Evolutionary conservation across 495 filamentous ascomycete species (phyloP).

Genomic region (Podospora comata): DNA sequence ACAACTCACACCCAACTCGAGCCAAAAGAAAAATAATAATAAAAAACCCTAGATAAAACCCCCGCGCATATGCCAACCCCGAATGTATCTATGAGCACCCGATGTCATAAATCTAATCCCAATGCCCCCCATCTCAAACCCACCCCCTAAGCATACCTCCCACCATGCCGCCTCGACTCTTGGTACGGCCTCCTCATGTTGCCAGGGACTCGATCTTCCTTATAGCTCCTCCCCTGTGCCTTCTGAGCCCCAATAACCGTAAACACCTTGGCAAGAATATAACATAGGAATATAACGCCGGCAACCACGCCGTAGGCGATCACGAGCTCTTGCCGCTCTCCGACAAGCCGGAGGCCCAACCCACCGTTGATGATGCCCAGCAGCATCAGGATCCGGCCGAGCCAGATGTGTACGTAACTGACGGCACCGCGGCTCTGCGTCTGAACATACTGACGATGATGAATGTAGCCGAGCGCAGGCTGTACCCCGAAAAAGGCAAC

Average conservation of each 20-base stretch:
- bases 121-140: neutral
- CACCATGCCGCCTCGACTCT: slow-evolving; percentile 7
- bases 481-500: slow-evolving; percentile 59
- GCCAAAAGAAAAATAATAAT: neutral
- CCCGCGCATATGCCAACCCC: neutral
- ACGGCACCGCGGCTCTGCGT: slow-evolving; percentile 48
- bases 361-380: slow-evolving; percentile 72
- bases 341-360: slow-evolving; percentile 56
- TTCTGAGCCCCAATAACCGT: neutral
- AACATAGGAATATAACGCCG: slow-evolving; percentile 49
- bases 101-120: neutral
- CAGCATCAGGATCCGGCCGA: slow-evolving; percentile 58
- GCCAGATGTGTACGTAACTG: slow-evolving; percentile 67
- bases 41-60: neutral
- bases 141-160: slow-evolving; percentile 5
- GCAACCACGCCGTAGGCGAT: slow-evolving; percentile 61
- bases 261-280: slow-evolving; percentile 31
- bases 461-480: slow-evolving; percentile 59
- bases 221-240: neutral
- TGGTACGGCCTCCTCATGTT: slow-evolving; percentile 12
- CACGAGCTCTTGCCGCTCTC: slow-evolving; percentile 41
- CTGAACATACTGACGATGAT: slow-evolving; percentile 57
- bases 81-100: neutral
- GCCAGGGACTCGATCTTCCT: slow-evolving; percentile 1
- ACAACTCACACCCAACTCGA: slow-evolving; percentile 1